These are phyloP conservation scores for Phytophthora tubulina DNA, from an alignment of 352 stramenopile genomes.

Conservation along the genomic window DNA sequence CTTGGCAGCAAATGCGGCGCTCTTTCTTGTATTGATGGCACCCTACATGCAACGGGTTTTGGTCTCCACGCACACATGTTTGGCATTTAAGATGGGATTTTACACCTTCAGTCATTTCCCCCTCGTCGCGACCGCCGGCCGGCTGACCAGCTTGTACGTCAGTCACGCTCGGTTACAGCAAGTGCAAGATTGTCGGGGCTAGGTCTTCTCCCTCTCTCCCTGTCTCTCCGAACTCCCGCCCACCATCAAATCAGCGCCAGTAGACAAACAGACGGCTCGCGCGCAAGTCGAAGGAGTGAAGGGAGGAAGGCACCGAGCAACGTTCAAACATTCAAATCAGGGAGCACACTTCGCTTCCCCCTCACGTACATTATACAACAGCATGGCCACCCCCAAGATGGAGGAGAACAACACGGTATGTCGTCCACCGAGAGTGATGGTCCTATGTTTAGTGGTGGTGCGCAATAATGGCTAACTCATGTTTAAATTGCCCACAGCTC, in stretches of 20 bases:
- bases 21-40: no score
- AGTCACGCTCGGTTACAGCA: constrained; percentile 60
- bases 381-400: constrained; percentile 82
- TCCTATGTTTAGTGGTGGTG: background rate
- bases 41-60: no score
- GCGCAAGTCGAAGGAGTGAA: constrained; percentile 34
- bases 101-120: background rate
- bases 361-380: constrained; percentile 2
- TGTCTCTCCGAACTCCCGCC: constrained; percentile 40
- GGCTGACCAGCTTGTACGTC: constrained; percentile 51
- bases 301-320: constrained; percentile 6
- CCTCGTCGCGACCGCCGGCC: background rate
- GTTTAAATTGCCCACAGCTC: constrained; percentile 45
- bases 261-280: constrained; percentile 55
- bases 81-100: no score
- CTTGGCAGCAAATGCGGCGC: no score
- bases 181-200: constrained; percentile 13
- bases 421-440: constrained; percentile 25
- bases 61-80: no score
- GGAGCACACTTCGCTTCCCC: background rate
- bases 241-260: constrained; percentile 48
- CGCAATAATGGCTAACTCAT: constrained; percentile 11
- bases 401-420: constrained; percentile 81
- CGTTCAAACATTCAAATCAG: constrained; percentile 23
- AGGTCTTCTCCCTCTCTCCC: constrained; percentile 37